These are phyloP conservation scores for Sphaerulina populicola DNA, from an alignment of 2,329 filamentous ascomycete genomes.

Conservation along the genomic window DNA sequence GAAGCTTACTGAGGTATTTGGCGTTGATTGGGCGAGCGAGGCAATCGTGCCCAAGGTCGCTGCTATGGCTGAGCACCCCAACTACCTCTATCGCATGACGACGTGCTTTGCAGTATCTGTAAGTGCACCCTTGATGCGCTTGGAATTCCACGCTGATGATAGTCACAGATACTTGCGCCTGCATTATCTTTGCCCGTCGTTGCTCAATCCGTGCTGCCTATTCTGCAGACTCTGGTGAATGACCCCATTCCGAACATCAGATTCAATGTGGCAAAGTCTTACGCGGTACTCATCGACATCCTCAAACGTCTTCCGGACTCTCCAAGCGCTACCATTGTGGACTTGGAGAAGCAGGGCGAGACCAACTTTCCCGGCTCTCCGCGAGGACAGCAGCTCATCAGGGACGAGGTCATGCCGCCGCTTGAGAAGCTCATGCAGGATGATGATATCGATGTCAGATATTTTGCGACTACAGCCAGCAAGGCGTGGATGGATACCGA, in stretches of 20 bases:
- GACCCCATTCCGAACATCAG: conserved; percentile 98
- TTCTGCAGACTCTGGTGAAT: conserved; percentile 85
- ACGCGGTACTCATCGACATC: conserved; percentile 80
- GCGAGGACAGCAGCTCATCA: conserved; percentile 30
- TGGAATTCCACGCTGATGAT: conserved; percentile 9
- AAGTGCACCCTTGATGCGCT: conserved; percentile 38
- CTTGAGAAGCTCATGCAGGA: conserved; percentile 94
- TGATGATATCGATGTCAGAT: conserved; percentile 94
- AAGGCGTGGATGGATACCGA: conserved; percentile 38
- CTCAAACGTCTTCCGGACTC: conserved; percentile 82
- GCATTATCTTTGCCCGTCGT: conserved; percentile 93
- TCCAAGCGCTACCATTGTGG: conserved; percentile 62
- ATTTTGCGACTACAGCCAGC: conserved; percentile 87
- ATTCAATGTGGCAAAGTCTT: conserved; percentile 99
- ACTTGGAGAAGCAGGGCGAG: conserved; percentile 69
- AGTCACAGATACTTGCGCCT: conserved; percentile 70
- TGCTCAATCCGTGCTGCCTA: conserved; percentile 83
- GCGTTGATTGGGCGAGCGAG: conserved; percentile 92
- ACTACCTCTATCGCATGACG: conserved; percentile 99
- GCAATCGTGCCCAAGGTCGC: conserved; percentile 98
- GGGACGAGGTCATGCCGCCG: conserved; percentile 67
- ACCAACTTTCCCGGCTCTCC: conserved; percentile 42
- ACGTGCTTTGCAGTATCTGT: conserved; percentile 99
- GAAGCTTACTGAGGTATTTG: conserved; percentile 97
- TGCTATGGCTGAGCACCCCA: conserved; percentile 95